Evolutionary conservation across 2,329 filamentous ascomycete genomes (phyloP).

Genomic region (Ceratocystis variospora): DNA sequence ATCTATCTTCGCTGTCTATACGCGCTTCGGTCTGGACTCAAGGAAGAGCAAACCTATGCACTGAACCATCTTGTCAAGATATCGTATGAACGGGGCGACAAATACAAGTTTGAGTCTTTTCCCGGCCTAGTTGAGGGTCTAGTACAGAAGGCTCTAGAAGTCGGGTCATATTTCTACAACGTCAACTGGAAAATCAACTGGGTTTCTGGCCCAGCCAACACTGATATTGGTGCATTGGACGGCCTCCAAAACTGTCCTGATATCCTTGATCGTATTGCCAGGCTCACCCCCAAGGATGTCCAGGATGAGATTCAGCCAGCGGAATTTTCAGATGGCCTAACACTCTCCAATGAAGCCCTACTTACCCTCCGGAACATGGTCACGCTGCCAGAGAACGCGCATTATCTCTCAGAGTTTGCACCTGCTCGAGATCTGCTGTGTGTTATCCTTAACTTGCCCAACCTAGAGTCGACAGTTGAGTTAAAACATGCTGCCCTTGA

Average conservation of each 20-base stretch:
- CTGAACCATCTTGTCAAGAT: slow-evolving; percentile 91
- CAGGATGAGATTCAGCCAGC: slow-evolving; percentile 59
- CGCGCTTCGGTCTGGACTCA: slow-evolving; percentile 65
- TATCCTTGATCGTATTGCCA: slow-evolving; percentile 53
- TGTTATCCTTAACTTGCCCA: slow-evolving; percentile 65
- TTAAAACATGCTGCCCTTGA: slow-evolving; percentile 84
- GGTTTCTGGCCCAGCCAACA: slow-evolving; percentile 33
- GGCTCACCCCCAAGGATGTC: slow-evolving; percentile 44
- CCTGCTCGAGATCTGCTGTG: slow-evolving; percentile 70
- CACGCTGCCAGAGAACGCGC: slow-evolving; percentile 78
- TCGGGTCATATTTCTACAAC: slow-evolving; percentile 67
- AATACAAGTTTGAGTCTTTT: slow-evolving; percentile 89
- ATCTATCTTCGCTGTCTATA: slow-evolving; percentile 84
- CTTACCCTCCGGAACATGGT: slow-evolving; percentile 91
- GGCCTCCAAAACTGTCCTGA: slow-evolving; percentile 38
- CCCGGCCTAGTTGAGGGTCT: slow-evolving; percentile 77
- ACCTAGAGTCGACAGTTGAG: slow-evolving; percentile 59
- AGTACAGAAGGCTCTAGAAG: slow-evolving; percentile 67
- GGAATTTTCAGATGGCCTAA: slow-evolving; percentile 54
- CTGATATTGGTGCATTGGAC: slow-evolving; percentile 35
- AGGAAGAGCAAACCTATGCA: slow-evolving; percentile 78
- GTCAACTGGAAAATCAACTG: slow-evolving; percentile 71
- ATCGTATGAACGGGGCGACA: slow-evolving; percentile 84
- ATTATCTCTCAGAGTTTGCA: slow-evolving; percentile 61
- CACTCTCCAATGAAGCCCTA: slow-evolving; percentile 71